Evolutionary conservation across 305 asterid species (phyloP), one percentile per base, ranked within the genome.

Genomic region (Petunia hybrid): DNA sequence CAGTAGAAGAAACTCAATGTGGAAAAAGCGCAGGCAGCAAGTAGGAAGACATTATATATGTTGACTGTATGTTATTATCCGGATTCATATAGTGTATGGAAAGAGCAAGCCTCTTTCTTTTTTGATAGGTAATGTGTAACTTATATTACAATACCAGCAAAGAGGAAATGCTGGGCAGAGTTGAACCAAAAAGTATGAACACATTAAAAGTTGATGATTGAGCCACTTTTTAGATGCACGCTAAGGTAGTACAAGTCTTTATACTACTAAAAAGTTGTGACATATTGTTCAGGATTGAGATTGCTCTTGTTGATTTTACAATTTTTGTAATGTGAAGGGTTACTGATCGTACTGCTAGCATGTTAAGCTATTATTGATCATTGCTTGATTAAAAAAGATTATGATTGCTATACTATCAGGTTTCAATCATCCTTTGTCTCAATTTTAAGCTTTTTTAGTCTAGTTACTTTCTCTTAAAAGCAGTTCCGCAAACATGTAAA

Each of bases 401-500:
- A 43, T 10, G 57, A 5, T 71, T 48, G 62, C 62, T 31, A 10
- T 35, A 43, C 6, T 10, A 10, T 61, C 78, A 2, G 45, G 13
- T 6, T 71, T 71, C 78, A 3, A 67, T 41, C 4, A 4, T 67
- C 38, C 2, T 8, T n/a, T 70, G 59, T 45, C 3, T 69, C 76
- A 8, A 22, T 16, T 22, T 22, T 69, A 45, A 31, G 43, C 48
- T 71, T 31, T 3, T 67, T 48, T 61, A 2, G 4, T 71, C 7
- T 35, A 48, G 77, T 8, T 35, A 31, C 77, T 10, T 31, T 71
- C 43, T 31, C 61, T 71, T 71, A 3, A 46, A 1, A 48, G 7
- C 14, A 48, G 62, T 48, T 71, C 62, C 62, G 7, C 16, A 48
- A 71, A 71, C 35, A 71, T 71, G 78, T 71, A 31, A 12, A 6